Percentiles rank a stretch among this genome's conserved stretches.
phyloP scores from a whole-genome alignment of 2,329 filamentous ascomycete genomes.

The Botrytis tulipae region DNA sequence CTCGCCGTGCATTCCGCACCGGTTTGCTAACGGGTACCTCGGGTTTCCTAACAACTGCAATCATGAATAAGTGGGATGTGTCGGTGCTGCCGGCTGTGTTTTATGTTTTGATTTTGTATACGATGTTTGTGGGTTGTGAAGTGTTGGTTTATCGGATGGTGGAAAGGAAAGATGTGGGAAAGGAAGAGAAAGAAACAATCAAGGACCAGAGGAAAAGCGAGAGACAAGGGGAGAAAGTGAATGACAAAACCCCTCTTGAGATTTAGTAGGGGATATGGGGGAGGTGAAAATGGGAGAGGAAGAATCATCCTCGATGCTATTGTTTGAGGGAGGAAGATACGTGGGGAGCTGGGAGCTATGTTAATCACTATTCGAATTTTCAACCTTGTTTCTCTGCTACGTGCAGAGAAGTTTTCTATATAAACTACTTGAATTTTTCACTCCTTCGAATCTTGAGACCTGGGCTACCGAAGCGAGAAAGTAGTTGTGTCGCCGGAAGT shows the following conservation, averaged over 20 bases:
- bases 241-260: neutral
- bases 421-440: neutral
- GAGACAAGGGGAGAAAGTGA: neutral
- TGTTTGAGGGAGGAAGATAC: neutral
- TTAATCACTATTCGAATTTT: neutral
- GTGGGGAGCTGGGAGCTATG: neutral
- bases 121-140: neutral
- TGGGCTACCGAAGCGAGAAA: neutral
- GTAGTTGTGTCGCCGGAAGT: accelerated
- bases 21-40: neutral
- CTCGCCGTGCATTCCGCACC: neutral
- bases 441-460: neutral
- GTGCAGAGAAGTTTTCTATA: neutral
- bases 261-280: neutral
- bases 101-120: neutral
- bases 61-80: neutral
- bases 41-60: neutral
- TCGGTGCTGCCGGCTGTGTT: neutral
- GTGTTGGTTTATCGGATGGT: neutral
- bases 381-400: neutral
- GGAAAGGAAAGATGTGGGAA: neutral
- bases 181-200: neutral
- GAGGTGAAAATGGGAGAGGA: neutral
- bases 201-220: too few species aligned
- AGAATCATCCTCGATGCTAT: neutral